phyloP scores from a whole-genome alignment of 441 rosid genomes.

The Jatropha multifida region DNA sequence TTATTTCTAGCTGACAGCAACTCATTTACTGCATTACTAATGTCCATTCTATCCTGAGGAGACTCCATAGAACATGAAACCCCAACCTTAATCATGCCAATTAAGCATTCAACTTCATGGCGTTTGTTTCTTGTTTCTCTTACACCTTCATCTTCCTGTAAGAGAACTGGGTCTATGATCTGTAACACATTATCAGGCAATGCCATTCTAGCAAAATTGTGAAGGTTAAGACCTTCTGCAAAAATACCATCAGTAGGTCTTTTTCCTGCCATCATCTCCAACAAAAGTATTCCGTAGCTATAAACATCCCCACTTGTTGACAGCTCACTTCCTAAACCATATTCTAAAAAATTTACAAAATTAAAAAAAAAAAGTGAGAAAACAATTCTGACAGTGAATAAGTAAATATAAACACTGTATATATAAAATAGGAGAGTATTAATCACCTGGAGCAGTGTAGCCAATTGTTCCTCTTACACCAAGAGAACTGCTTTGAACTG shows the following conservation, averaged over 20 bases:
- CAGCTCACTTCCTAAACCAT: constrained; percentile 17
- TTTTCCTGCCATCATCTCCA: background rate
- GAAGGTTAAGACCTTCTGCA: background rate
- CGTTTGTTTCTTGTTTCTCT: background rate
- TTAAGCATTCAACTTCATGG: background rate
- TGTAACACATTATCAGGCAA: background rate
- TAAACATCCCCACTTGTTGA: constrained; percentile 8
- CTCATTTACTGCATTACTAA: background rate
- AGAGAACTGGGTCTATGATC: background rate
- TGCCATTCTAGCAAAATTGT: background rate
- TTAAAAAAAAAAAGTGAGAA: too few species aligned
- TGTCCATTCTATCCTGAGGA: background rate
- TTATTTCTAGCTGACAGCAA: too few species aligned
- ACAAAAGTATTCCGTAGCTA: background rate
- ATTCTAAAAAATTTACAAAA: too few species aligned
- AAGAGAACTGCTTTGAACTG: background rate
- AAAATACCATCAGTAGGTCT: background rate
- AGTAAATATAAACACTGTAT: background rate
- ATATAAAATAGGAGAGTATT: background rate
- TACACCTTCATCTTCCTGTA: background rate
- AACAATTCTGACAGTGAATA: background rate
- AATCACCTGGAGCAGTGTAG: constrained; percentile 11
- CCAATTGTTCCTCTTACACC: constrained; percentile 15
- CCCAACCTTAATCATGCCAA: background rate
- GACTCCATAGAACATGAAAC: background rate